Evolutionary conservation across 2,329 filamentous ascomycete species (phyloP).

Genomic region (Chaetomium sp.): DNA sequence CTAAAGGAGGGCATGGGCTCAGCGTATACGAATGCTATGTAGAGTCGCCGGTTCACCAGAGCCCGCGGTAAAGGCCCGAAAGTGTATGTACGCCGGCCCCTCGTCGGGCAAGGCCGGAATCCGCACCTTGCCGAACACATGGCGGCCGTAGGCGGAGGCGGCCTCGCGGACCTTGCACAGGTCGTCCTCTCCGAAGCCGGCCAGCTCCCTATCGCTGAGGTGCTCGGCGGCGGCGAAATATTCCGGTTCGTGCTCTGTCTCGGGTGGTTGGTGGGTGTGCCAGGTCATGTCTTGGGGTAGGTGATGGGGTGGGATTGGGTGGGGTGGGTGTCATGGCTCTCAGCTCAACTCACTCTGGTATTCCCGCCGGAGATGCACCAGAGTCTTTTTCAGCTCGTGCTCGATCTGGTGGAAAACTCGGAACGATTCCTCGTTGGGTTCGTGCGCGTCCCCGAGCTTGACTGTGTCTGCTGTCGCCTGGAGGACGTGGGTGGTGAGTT

Average conservation of each 20-base stretch:
- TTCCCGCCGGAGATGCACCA: conserved; percentile 53
- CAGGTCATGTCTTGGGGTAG: no score
- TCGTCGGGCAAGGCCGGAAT: conserved; percentile 46
- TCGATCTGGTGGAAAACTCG: conserved; percentile 53
- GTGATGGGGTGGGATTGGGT: no score
- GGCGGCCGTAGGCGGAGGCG: conserved; percentile 50
- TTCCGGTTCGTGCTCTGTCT: conserved; percentile 55
- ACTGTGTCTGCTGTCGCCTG: conserved; percentile 58
- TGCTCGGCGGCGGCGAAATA: conserved; percentile 54
- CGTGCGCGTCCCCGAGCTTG: conserved; percentile 51
- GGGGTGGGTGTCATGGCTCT: no score
- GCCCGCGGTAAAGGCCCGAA: conserved; percentile 51
- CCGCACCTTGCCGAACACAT: conserved; percentile 53
- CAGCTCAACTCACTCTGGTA: conserved; percentile 45
- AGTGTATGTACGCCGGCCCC: conserved; percentile 49
- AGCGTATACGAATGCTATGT: conserved; percentile 46
- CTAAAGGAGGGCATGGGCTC: neutral
- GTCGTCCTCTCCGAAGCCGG: conserved; percentile 44
- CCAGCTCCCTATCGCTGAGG: conserved; percentile 45
- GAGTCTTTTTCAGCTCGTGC: conserved; percentile 53
- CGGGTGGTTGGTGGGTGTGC: neutral
- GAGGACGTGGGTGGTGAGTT: no score
- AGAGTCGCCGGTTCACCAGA: conserved; percentile 45
- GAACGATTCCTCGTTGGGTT: conserved; percentile 54
- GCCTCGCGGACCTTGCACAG: conserved; percentile 50